Evolutionary conservation across 2,329 filamentous ascomycete genomes (phyloP), one percentile per base, ranked within the genome.

Genomic region (Aspergillus japonicus): DNA sequence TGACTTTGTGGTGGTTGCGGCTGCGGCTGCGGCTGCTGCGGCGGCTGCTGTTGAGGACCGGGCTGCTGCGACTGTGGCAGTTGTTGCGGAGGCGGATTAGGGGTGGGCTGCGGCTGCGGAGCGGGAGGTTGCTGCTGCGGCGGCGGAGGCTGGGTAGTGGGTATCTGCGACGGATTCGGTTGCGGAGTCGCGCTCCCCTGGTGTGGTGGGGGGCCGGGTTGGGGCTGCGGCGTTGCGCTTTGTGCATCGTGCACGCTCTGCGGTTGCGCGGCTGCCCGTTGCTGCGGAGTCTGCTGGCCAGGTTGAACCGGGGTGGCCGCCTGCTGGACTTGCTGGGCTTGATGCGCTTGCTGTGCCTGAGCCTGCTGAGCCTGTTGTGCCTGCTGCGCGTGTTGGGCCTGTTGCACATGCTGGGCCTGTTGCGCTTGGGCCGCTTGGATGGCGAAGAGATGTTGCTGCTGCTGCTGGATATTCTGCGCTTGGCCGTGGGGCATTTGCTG

Each of bases 161-260:
- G 70, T 16, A 69, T 68, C 57, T 70, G 73, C 16, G 64, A 66
- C 21, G 67, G 63, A 47, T 72, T 71, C 8, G 75, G 69, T 47
- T 77, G 73, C 50, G 78, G 75, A 31, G 75, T 78, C 35, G 65
- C 71, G 47, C 73, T 72, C 48, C 74, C 73, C 61, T 76, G 75
- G 42, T 74, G 71, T 31, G 73, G 72, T 14, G 71, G 76, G 4
- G 71, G 73, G 7, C 71, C 73, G 55, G 74, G 75, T 64, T 79
- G 78, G n/a, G 78, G 77, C 63, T 79, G 78, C 19, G 77, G 76
- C 47, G 77, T 77, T 3, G 72, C 75, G 51, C 71, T 75, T 58
- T 78, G 77, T 14, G 70, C 69, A 54, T 78, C 76, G 49, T 77
- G 75, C 62, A 79, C 74, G 57, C 67, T 75, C 61, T 78, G 78